Conservation (phyloP, 495 filamentous ascomycete species). For the Aspergillus kassunensis region DNA sequence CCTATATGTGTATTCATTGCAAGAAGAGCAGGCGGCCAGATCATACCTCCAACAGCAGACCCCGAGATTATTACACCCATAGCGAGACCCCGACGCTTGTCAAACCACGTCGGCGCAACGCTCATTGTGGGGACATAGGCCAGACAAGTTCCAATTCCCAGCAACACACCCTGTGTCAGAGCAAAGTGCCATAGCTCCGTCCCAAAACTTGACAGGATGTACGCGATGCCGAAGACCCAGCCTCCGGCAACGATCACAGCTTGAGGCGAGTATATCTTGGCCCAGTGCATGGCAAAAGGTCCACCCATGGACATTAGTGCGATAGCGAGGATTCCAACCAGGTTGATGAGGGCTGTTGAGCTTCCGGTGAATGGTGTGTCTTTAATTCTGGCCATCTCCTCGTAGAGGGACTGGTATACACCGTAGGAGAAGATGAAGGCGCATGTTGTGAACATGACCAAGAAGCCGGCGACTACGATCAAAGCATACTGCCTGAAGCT, state of each 20-base stretch:
- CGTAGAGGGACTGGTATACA: slow-evolving; percentile 43
- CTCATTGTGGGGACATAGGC: slow-evolving; percentile 51
- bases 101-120: slow-evolving; percentile 53
- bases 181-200: slow-evolving; percentile 56
- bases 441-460: slow-evolving; percentile 42
- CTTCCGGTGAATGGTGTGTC: slow-evolving; percentile 34
- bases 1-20: slow-evolving; percentile 48
- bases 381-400: slow-evolving; percentile 30
- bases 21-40: slow-evolving; percentile 43
- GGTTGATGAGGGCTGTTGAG: slow-evolving; percentile 37
- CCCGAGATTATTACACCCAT: slow-evolving; percentile 52
- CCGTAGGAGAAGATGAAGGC: slow-evolving; percentile 43
- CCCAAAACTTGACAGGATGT: slow-evolving; percentile 54
- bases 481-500: slow-evolving; percentile 14
- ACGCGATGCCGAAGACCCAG: slow-evolving; percentile 32
- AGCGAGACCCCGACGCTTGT: slow-evolving; percentile 49
- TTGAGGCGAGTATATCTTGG: slow-evolving; percentile 37
- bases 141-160: slow-evolving; percentile 46
- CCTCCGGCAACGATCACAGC: slow-evolving; percentile 32
- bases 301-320: slow-evolving; percentile 45
- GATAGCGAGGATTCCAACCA: slow-evolving; percentile 42
- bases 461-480: slow-evolving; percentile 30
- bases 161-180: slow-evolving; percentile 55
- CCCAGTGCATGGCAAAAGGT: slow-evolving; percentile 36
- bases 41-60: slow-evolving; percentile 52